Percentiles rank a stretch among this genome's conserved stretches.
phyloP scores from a whole-genome alignment of 345 rosid species.

The Lepidium sativum region DNA sequence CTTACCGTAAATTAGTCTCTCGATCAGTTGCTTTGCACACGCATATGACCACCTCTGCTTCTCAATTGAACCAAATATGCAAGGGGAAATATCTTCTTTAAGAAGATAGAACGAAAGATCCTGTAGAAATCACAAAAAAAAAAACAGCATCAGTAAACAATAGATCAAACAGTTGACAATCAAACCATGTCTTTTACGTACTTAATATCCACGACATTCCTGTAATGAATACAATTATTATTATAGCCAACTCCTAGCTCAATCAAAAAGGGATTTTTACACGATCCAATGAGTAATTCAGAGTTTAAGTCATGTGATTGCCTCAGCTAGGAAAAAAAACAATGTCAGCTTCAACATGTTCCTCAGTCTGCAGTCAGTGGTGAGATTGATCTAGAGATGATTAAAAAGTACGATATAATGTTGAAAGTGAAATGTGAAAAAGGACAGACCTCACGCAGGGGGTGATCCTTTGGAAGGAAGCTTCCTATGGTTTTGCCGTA shows the following conservation, averaged over 20 bases:
- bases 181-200: background rate
- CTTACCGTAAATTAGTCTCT: constrained; percentile 87
- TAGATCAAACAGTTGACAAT: background rate
- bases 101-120: constrained; percentile 88
- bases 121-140: constrained; percentile 32
- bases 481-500: constrained; percentile 97
- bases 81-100: constrained; percentile 81
- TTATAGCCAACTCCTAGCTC: background rate
- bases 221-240: background rate
- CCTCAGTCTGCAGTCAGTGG: too few relatives aligned
- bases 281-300: background rate
- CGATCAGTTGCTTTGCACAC: constrained; percentile 97
- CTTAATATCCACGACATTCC: background rate
- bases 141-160: background rate
- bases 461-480: constrained; percentile 87
- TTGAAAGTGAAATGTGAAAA: too few relatives aligned
- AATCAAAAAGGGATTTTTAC: background rate
- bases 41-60: constrained; percentile 99
- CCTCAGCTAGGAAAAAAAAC: background rate
- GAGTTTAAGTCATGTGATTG: background rate
- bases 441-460: constrained; percentile 74
- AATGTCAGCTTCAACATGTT: background rate
- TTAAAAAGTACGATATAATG: too few relatives aligned
- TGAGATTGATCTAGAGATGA: too few relatives aligned
- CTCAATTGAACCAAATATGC: constrained; percentile 97